These are phyloP conservation scores for Curvularia sp. DNA, from an alignment of 2,329 filamentous ascomycete species.

Conservation along the genomic window DNA sequence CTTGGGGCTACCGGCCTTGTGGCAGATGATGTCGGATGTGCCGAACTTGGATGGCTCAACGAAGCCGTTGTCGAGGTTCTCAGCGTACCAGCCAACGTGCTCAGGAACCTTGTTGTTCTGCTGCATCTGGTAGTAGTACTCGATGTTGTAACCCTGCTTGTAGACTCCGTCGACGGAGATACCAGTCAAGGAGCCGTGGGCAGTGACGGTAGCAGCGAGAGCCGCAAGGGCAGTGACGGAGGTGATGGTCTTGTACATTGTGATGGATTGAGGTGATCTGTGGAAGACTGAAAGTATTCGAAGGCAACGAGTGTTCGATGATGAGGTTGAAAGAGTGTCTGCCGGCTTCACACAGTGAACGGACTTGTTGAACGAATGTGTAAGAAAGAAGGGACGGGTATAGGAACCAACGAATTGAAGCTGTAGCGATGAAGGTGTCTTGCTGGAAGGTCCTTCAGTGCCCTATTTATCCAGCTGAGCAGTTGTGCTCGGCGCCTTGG, in stretches of 20 bases:
- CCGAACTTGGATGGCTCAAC: slow-evolving; percentile 39
- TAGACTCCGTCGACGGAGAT: slow-evolving; percentile 57
- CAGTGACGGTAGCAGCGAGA: slow-evolving; percentile 52
- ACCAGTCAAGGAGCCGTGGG: slow-evolving; percentile 56
- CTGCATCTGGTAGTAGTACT: slow-evolving; percentile 49
- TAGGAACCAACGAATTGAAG: slow-evolving; percentile 33
- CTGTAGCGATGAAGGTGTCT: slow-evolving; percentile 33
- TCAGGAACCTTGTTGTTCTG: slow-evolving; percentile 37
- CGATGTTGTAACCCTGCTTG: slow-evolving; percentile 54
- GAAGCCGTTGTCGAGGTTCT: slow-evolving; percentile 49
- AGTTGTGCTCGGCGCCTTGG: not conserved
- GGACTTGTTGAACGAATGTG: slow-evolving; percentile 39
- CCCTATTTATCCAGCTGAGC: slow-evolving; percentile 33
- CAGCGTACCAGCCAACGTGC: slow-evolving; percentile 55
- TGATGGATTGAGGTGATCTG: slow-evolving; percentile 22
- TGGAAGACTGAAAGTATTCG: slow-evolving; percentile 23
- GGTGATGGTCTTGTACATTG: slow-evolving; percentile 41
- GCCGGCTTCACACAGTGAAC: slow-evolving; percentile 45
- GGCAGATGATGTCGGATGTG: slow-evolving; percentile 63
- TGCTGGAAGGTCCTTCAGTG: slow-evolving; percentile 11
- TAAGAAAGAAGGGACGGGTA: slow-evolving; percentile 38
- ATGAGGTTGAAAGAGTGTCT: slow-evolving; percentile 39
- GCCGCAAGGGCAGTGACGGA: slow-evolving; percentile 40
- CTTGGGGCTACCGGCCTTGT: slow-evolving; percentile 60
- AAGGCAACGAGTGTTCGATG: slow-evolving; percentile 31